Conservation (phyloP, 176 grass and related monocot genomes). For the Oryza officinalis region DNA sequence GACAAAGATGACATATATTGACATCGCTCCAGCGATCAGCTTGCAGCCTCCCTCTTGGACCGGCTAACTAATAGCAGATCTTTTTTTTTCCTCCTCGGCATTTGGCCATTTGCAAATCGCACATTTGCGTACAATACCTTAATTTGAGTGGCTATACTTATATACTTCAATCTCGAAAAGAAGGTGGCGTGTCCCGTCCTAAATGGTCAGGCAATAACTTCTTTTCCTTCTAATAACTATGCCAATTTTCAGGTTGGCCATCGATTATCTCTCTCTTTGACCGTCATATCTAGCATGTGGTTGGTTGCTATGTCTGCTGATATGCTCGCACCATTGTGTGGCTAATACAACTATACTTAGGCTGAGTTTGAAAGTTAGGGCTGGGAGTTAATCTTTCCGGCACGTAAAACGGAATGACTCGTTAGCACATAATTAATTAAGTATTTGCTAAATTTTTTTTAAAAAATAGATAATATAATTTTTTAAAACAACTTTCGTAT, state of each 20-base stretch:
- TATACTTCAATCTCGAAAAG: neutral
- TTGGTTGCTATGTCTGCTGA: neutral
- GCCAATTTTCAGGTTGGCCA: neutral
- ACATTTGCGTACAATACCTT: neutral
- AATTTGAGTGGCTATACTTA: neutral
- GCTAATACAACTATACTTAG: neutral
- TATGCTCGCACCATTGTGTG: neutral
- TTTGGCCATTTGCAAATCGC: neutral
- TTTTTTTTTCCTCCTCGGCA: neutral
- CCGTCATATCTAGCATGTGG: neutral
- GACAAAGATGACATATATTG: conserved; percentile 20
- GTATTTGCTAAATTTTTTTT: too few species aligned
- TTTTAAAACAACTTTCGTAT: too few species aligned
- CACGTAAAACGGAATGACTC: too few species aligned
- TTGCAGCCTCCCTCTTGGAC: conserved; percentile 36
- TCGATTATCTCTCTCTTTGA: neutral
- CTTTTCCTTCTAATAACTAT: neutral
- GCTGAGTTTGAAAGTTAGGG: too few species aligned
- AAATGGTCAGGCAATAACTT: neutral
- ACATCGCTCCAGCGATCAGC: neutral
- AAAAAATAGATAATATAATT: too few species aligned
- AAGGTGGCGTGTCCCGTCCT: neutral
- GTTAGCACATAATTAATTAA: too few species aligned
- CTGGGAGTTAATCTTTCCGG: too few species aligned
- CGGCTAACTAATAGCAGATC: neutral